Conservation (phyloP, 108 stramenopile genomes). For the Skeletonema costatum region DNA sequence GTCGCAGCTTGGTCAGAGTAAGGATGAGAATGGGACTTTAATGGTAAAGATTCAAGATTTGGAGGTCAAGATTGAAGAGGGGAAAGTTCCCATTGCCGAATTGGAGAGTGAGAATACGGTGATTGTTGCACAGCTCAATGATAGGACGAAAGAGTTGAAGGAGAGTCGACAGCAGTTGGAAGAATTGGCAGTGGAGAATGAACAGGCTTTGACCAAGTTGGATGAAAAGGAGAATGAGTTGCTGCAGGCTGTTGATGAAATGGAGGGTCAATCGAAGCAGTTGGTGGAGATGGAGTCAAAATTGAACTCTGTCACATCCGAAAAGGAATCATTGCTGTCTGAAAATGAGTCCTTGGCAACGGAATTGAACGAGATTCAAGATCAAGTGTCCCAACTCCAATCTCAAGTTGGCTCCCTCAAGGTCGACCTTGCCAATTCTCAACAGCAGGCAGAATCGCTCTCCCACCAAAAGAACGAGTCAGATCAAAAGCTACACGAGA, state of each 20-base stretch:
- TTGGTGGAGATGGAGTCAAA: not conserved
- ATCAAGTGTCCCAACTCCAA: conserved; percentile 14
- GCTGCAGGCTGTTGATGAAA: not conserved
- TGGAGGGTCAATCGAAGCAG: not conserved
- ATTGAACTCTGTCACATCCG: not conserved
- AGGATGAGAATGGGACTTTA: not conserved
- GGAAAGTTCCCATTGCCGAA: conserved; percentile 3
- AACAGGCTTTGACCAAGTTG: conserved; percentile 15
- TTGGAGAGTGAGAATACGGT: conserved; percentile 16
- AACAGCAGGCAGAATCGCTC: conserved; percentile 19
- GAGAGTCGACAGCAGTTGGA: conserved; percentile 15
- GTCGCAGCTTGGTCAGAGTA: conserved; percentile 2
- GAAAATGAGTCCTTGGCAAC: conserved; percentile 41
- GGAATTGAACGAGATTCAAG: conserved; percentile 14
- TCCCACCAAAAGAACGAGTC: conserved; percentile 8
- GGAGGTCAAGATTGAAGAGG: conserved; percentile 22
- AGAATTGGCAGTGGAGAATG: conserved; percentile 34
- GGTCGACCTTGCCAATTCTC: conserved; percentile 20
- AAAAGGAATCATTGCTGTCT: not conserved
- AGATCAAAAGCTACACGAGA: conserved; percentile 20
- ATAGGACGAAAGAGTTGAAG: not conserved
- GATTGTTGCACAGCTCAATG: conserved; percentile 2
- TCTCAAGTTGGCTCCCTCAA: conserved; percentile 5
- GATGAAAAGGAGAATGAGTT: conserved; percentile 15
- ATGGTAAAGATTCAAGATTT: not conserved